phyloP scores from a whole-genome alignment of 2,329 filamentous ascomycete genomes.

The Pezicula carpinea region DNA sequence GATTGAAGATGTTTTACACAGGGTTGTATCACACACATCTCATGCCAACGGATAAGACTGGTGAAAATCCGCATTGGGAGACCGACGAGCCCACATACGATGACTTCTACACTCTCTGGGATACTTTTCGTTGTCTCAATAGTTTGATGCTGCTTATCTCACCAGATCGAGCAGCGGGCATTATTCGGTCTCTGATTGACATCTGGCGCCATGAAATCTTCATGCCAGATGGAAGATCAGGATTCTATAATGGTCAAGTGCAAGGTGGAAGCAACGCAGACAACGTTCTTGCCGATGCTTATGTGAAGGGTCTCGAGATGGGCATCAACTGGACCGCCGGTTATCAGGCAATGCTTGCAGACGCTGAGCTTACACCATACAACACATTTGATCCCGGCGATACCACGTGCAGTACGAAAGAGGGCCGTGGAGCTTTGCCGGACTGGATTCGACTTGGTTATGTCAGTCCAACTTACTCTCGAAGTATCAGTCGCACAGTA shows the following conservation, averaged over 20 bases:
- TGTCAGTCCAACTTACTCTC: conserved; percentile 63
- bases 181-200: conserved; percentile 59
- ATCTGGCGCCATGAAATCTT: conserved; percentile 60
- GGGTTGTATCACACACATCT: conserved; percentile 52
- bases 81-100: conserved; percentile 68
- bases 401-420: conserved; percentile 54
- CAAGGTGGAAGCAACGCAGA: conserved; percentile 67
- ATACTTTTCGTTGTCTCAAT: conserved; percentile 57
- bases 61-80: conserved; percentile 63
- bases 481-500: conserved; percentile 55
- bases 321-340: conserved; percentile 57
- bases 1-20: no score
- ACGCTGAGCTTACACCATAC: conserved; percentile 56
- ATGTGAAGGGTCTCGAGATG: conserved; percentile 57
- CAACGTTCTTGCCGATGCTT: conserved; percentile 67
- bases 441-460: conserved; percentile 61
- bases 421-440: conserved; percentile 61
- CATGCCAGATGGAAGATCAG: conserved; percentile 59
- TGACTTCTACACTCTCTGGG: conserved; percentile 67
- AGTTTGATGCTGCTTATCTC: conserved; percentile 60
- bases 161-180: conserved; percentile 56
- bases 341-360: conserved; percentile 56
- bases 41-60: conserved; percentile 64
- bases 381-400: conserved; percentile 49
- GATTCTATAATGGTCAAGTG: conserved; percentile 61